These are phyloP conservation scores for Ganoderma lingzhi DNA, from an alignment of 1,284 basidiomycete species.

Conservation along the genomic window DNA sequence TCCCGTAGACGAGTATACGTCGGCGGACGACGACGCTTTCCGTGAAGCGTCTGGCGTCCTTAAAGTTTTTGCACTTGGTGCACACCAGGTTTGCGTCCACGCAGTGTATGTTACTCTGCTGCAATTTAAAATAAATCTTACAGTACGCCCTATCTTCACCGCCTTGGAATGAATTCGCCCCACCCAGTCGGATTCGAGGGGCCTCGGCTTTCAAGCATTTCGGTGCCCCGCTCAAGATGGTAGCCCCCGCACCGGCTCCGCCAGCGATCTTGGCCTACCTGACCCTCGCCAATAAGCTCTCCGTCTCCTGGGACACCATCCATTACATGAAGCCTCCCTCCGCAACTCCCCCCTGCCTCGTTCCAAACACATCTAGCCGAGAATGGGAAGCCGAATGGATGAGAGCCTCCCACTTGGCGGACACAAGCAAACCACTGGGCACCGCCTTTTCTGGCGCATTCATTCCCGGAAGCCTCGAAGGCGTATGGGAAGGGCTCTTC, in stretches of 20 bases:
- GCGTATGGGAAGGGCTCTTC: conserved; percentile 80
- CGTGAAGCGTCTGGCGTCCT: conserved; percentile 57
- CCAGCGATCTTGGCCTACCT: conserved; percentile 78
- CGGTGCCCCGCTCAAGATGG: conserved; percentile 56
- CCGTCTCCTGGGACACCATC: conserved; percentile 38
- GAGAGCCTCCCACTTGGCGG: conserved; percentile 54
- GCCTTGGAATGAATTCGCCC: conserved; percentile 67
- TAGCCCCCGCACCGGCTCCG: conserved; percentile 64
- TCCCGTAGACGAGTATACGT: conserved; percentile 55
- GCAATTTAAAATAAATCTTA: not conserved
- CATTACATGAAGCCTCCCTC: conserved; percentile 47
- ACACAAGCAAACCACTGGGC: conserved; percentile 40
- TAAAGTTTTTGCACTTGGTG: conserved; percentile 70
- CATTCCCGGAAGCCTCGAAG: conserved; percentile 71
- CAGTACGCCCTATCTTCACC: conserved; percentile 68
- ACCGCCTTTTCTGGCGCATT: conserved; percentile 54
- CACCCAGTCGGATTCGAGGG: conserved; percentile 37
- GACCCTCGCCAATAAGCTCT: conserved; percentile 56
- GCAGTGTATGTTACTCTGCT: not conserved
- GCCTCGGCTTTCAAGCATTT: conserved; percentile 38
- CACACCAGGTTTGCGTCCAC: conserved; percentile 60
- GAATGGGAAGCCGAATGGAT: conserved; percentile 61
- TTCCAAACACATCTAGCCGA: conserved; percentile 31
- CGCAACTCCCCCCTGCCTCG: conserved; percentile 46
- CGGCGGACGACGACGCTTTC: conserved; percentile 47